Percentiles rank a stretch among this genome's conserved stretches.
phyloP scores from a whole-genome alignment of 2,329 filamentous ascomycete genomes.

The Penicillium sp. region DNA sequence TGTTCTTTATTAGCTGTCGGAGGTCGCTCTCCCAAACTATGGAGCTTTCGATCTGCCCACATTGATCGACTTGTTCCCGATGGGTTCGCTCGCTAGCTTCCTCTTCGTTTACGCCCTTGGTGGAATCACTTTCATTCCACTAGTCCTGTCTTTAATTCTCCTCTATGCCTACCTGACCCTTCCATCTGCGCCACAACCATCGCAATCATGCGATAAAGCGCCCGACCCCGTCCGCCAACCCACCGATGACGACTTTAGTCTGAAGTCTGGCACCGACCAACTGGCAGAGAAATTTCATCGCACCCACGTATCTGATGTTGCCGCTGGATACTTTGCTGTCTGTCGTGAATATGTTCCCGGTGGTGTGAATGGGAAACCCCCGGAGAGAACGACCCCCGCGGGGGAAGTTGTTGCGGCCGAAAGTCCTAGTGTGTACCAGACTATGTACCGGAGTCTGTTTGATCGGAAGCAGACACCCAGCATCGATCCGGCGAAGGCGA shows the following conservation, averaged over 20 bases:
- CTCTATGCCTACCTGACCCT: conserved; percentile 68
- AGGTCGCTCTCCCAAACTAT: conserved; percentile 23
- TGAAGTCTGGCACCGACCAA: conserved; percentile 60
- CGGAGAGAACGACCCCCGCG: conserved; percentile 77
- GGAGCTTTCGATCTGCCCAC: conserved; percentile 32
- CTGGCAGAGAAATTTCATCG: conserved; percentile 62
- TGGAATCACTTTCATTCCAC: conserved; percentile 81
- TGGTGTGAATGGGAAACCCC: conserved; percentile 87
- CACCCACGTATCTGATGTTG: conserved; percentile 69
- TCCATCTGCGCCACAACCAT: conserved; percentile 44
- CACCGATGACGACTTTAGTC: conserved; percentile 62
- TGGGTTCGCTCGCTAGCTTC: conserved; percentile 53
- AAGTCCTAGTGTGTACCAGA: conserved; percentile 93
- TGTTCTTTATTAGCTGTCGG: neutral
- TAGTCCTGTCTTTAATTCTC: conserved; percentile 62
- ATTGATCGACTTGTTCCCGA: conserved; percentile 37
- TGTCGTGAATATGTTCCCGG: conserved; percentile 89
- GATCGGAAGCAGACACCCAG: conserved; percentile 67
- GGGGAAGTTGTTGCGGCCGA: conserved; percentile 74
- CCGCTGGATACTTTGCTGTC: conserved; percentile 91
- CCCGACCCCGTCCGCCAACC: conserved; percentile 47
- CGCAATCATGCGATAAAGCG: conserved; percentile 39
- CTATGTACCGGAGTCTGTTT: conserved; percentile 96
- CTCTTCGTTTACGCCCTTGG: conserved; percentile 78
- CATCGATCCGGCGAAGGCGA: conserved; percentile 52